A percentile compares a stretch with the other conserved stretches of the same genome.
These are phyloP conservation scores for Aureobasidium sp. DNA, from an alignment of 2,329 filamentous ascomycete species.

Conservation along the genomic window DNA sequence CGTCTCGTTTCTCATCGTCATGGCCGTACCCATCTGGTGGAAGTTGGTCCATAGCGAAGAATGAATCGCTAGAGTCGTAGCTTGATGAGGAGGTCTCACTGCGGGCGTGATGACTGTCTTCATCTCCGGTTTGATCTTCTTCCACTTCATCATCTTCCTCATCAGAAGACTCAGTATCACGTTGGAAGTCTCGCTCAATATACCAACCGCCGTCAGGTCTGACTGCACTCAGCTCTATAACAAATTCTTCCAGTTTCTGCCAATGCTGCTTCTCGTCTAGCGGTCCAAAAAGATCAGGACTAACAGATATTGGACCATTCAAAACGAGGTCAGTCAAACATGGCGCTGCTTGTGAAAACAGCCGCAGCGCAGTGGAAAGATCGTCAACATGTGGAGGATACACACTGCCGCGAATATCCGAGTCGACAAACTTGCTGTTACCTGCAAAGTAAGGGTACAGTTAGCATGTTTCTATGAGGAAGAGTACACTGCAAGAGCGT, in stretches of 20 bases:
- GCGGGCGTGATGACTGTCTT: neutral
- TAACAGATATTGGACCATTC: neutral
- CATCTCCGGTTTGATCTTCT: neutral
- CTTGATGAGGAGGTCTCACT: neutral
- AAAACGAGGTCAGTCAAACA: neutral
- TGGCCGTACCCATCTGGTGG: neutral
- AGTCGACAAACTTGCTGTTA: neutral
- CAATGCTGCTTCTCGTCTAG: neutral
- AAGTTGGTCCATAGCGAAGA: neutral
- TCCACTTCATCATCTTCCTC: neutral
- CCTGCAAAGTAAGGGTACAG: no score
- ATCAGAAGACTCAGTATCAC: neutral
- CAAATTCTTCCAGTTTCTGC: neutral
- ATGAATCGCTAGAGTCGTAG: neutral
- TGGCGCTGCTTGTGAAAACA: neutral
- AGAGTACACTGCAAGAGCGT: no score
- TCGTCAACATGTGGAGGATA: neutral
- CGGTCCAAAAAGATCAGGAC: neutral
- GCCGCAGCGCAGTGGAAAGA: neutral
- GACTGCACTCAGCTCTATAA: neutral
- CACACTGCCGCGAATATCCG: neutral
- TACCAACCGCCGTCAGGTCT: constrained; percentile 5
- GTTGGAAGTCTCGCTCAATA: neutral
- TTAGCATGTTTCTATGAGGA: no score
- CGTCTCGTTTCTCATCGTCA: neutral